These are phyloP conservation scores for Aspergillus heteromorphus DNA, from an alignment of 495 filamentous ascomycete genomes.

Conservation along the genomic window DNA sequence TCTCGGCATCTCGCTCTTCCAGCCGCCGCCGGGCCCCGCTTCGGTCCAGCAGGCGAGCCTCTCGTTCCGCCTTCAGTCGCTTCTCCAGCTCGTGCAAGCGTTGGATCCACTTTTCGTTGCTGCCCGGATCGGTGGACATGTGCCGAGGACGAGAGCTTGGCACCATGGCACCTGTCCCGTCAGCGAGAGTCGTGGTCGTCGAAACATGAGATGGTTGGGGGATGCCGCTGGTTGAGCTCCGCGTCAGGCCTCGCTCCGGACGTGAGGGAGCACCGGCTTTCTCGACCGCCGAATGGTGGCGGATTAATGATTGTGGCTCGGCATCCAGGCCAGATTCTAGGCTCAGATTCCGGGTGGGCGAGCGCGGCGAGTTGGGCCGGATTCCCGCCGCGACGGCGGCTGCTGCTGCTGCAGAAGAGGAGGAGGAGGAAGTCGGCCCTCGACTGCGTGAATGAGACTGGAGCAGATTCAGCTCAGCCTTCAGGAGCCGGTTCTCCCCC, in stretches of 20 bases:
- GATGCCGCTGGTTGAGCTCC: slow-evolving; percentile 28
- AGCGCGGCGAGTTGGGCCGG: slow-evolving; percentile 25
- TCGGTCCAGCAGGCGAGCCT: slow-evolving; percentile 79
- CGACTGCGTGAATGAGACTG: slow-evolving; percentile 46
- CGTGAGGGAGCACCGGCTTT: slow-evolving; percentile 18
- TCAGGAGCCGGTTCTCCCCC: slow-evolving; percentile 74
- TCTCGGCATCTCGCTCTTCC: slow-evolving; percentile 75
- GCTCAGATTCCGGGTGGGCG: slow-evolving; percentile 2
- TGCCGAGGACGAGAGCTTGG: slow-evolving; percentile 28
- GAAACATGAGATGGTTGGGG: slow-evolving; percentile 33
- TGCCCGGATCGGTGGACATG: slow-evolving; percentile 27
- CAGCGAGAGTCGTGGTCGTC: slow-evolving; percentile 29
- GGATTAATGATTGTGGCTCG: slow-evolving; percentile 41
- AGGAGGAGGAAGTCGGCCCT: too few species aligned
- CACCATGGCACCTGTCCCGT: slow-evolving; percentile 27
- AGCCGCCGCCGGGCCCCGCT: slow-evolving; percentile 76
- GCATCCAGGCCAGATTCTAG: slow-evolving; percentile 16
- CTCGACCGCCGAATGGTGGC: slow-evolving; percentile 40
- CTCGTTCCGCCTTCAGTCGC: slow-evolving; percentile 82
- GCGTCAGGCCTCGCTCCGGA: slow-evolving; percentile 22
- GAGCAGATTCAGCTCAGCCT: slow-evolving; percentile 74
- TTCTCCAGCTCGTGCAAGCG: slow-evolving; percentile 81
- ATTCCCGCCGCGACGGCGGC: slow-evolving; percentile 25
- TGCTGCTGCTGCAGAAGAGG: slow-evolving; percentile 11
- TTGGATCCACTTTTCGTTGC: slow-evolving; percentile 75